These are phyloP conservation scores for Poterioochromonas sp. DNA, from an alignment of 352 stramenopile species.

Conservation along the genomic window DNA sequence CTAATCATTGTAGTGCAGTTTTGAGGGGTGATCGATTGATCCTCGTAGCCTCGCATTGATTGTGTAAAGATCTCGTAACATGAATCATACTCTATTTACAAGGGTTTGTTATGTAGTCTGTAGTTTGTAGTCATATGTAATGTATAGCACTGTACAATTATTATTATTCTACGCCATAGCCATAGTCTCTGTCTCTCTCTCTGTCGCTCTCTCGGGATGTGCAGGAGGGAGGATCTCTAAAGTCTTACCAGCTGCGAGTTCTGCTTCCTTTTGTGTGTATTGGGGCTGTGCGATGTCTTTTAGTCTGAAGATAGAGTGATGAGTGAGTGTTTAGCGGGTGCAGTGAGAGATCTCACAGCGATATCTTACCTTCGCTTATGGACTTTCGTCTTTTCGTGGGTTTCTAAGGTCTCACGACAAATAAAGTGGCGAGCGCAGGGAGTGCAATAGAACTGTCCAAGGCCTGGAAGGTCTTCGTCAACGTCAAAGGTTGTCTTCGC, in stretches of 20 bases:
- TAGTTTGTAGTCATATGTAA: too few relatives aligned
- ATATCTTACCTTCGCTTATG: slow-evolving; percentile 33
- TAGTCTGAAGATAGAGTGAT: too few relatives aligned
- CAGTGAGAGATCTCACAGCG: too few relatives aligned
- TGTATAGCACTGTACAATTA: too few relatives aligned
- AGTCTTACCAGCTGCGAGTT: slow-evolving; percentile 40
- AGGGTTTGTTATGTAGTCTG: too few relatives aligned
- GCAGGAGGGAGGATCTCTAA: slow-evolving; percentile 40
- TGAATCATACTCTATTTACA: too few relatives aligned
- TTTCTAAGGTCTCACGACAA: neutral
- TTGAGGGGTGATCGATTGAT: too few relatives aligned
- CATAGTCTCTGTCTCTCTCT: neutral
- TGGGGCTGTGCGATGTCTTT: slow-evolving; percentile 45
- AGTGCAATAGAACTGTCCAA: slow-evolving; percentile 47
- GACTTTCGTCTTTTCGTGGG: neutral
- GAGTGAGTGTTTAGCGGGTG: too few relatives aligned
- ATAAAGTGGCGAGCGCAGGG: slow-evolving; percentile 45
- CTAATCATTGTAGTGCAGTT: too few relatives aligned
- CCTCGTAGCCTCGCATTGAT: too few relatives aligned
- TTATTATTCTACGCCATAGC: too few relatives aligned
- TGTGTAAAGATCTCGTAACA: too few relatives aligned
- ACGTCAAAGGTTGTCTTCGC: neutral
- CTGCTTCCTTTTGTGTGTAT: slow-evolving; percentile 45
- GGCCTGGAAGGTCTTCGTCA: slow-evolving; percentile 46
- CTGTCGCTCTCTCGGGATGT: neutral